These are phyloP conservation scores for Hygrocybe punicea DNA, from an alignment of 768 basidiomycete genomes.

Conservation along the genomic window DNA sequence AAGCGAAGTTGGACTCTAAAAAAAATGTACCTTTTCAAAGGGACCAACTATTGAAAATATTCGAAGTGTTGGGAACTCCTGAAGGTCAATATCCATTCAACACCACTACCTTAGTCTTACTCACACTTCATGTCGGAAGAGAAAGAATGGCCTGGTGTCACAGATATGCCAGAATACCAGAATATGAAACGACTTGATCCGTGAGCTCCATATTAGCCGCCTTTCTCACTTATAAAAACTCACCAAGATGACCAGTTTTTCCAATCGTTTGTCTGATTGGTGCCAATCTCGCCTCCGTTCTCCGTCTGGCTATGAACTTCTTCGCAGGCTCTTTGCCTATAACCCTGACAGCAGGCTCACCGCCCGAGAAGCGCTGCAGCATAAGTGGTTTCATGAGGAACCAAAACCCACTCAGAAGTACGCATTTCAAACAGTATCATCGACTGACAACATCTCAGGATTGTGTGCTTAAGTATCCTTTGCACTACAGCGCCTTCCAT, in stretches of 20 bases:
- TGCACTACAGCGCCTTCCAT: slow-evolving; percentile 70
- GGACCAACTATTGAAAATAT: slow-evolving; percentile 93
- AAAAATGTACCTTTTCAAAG: slow-evolving; percentile 97
- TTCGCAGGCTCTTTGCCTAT: slow-evolving; percentile 83
- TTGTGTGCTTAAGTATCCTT: neutral
- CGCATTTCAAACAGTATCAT: slow-evolving; percentile 26
- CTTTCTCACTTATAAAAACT: neutral
- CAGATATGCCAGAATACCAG: slow-evolving; percentile 83
- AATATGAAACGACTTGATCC: slow-evolving; percentile 76
- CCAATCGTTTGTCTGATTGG: slow-evolving; percentile 71
- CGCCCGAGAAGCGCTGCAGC: slow-evolving; percentile 74
- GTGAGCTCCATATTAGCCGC: slow-evolving; percentile 46
- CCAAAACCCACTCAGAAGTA: slow-evolving; percentile 84
- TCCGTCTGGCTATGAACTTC: slow-evolving; percentile 71
- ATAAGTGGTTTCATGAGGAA: slow-evolving; percentile 92
- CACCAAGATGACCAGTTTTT: slow-evolving; percentile 26
- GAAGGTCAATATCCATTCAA: slow-evolving; percentile 53
- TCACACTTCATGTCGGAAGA: slow-evolving; percentile 42
- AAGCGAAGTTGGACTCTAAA: slow-evolving; percentile 94
- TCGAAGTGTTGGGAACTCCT: slow-evolving; percentile 89
- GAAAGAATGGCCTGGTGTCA: slow-evolving; percentile 81
- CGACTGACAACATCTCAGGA: neutral
- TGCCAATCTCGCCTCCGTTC: slow-evolving; percentile 62
- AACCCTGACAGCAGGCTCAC: slow-evolving; percentile 86
- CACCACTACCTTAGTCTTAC: slow-evolving; percentile 2